Percentiles rank a stretch among this genome's conserved stretches.
Evolutionary conservation across 257 asterid species (phyloP).

Genomic region (Fraxinus pennsylvanica): DNA sequence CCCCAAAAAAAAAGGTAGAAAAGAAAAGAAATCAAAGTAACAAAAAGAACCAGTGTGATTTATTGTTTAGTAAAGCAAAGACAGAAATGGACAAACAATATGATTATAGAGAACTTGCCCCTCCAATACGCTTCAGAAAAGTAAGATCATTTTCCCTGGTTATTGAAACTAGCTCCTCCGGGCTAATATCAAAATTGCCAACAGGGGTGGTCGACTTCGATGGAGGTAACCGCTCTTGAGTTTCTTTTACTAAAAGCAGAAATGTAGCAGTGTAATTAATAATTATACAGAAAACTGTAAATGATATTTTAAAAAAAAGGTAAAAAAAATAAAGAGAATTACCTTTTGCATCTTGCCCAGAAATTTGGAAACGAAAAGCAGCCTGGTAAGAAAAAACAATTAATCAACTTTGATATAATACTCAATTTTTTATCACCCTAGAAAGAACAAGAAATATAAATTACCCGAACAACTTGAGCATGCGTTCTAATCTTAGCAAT

Average conservation of each 20-base stretch:
- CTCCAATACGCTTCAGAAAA: slow-evolving; percentile 68
- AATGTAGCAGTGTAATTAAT: slow-evolving; percentile 14
- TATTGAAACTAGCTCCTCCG: slow-evolving; percentile 68
- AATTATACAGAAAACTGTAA: not conserved
- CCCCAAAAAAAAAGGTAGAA: not conserved
- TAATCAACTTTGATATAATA: slow-evolving; percentile 15
- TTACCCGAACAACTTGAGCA: slow-evolving; percentile 95
- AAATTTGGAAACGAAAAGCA: slow-evolving; percentile 70
- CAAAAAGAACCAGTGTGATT: not conserved
- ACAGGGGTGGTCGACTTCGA: slow-evolving; percentile 33
- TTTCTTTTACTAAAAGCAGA: slow-evolving; percentile 43
- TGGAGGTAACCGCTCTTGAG: slow-evolving; percentile 42
- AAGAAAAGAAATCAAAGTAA: slow-evolving; percentile 15
- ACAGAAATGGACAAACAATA: not conserved
- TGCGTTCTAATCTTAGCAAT: slow-evolving; percentile 78
- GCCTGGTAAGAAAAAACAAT: slow-evolving; percentile 58
- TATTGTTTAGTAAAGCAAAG: not conserved
- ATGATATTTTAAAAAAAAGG: too few relatives aligned
- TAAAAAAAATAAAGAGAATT: slow-evolving; percentile 20
- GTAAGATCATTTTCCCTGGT: slow-evolving; percentile 63
- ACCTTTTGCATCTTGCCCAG: slow-evolving; percentile 60
- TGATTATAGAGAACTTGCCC: slow-evolving; percentile 61
- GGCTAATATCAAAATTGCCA: slow-evolving; percentile 72
- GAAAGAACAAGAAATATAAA: slow-evolving; percentile 21
- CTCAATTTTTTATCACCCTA: not conserved